A percentile compares a stretch with the other conserved stretches of the same genome.
Evolutionary conservation across 768 basidiomycete species (phyloP).

Genomic region (Amanita exitialis): DNA sequence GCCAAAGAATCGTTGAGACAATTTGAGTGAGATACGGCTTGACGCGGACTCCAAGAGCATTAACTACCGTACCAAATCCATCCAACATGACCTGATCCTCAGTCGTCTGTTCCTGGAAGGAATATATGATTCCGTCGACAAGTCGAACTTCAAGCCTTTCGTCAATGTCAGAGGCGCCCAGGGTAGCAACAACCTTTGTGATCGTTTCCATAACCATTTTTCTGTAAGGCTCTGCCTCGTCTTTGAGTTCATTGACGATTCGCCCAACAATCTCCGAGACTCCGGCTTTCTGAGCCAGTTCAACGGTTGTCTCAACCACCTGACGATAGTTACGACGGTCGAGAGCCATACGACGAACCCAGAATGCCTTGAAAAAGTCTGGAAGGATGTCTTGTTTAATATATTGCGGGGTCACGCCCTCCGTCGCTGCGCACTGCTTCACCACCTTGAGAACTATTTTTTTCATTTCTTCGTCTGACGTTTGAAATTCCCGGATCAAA

Average conservation of each 20-base stretch:
- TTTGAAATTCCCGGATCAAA: constrained; percentile 97
- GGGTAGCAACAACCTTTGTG: constrained; percentile 86
- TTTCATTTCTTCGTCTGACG: constrained; percentile 99
- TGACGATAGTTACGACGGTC: constrained; percentile 94
- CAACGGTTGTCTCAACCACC: constrained; percentile 97
- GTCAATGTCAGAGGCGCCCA: constrained; percentile 97
- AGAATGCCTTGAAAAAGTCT: constrained; percentile 99
- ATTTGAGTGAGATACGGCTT: constrained; percentile 99
- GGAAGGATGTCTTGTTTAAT: constrained; percentile 97
- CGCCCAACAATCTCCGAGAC: constrained; percentile 93
- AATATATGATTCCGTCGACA: constrained; percentile 97
- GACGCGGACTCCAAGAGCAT: constrained; percentile 91
- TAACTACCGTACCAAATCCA: constrained; percentile 96
- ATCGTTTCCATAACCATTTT: constrained; percentile 99
- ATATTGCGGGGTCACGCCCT: constrained; percentile 92
- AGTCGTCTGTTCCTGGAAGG: constrained; percentile 99
- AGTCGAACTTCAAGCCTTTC: constrained; percentile 90
- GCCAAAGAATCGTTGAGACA: constrained; percentile 98
- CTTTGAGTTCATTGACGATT: constrained; percentile 84
- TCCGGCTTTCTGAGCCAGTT: constrained; percentile 94
- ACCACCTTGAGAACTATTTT: constrained; percentile 99
- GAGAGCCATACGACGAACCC: constrained; percentile 96
- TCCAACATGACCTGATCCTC: constrained; percentile 99
- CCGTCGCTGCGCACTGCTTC: constrained; percentile 97
- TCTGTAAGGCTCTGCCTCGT: constrained; percentile 82